phyloP scores from a whole-genome alignment of 176 grass and related monocot species.

The Alopecurus myosuroides region DNA sequence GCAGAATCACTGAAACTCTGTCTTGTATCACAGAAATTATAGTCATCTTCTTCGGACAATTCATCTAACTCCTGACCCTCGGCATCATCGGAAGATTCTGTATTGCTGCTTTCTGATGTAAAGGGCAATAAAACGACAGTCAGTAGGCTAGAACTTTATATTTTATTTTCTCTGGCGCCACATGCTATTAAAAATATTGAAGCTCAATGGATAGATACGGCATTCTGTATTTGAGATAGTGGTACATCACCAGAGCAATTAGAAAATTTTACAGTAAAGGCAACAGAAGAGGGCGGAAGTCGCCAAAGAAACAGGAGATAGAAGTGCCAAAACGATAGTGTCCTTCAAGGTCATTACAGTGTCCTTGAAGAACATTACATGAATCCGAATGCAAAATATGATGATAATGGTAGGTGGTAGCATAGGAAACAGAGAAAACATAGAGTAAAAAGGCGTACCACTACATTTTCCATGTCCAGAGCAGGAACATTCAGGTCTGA shows the following conservation, averaged over 20 bases:
- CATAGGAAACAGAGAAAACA: not conserved
- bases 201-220: too few relatives aligned
- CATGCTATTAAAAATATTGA: too few relatives aligned
- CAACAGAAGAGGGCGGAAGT: not conserved
- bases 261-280: not conserved
- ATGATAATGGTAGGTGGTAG: not conserved
- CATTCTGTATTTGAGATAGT: not conserved
- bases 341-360: not conserved
- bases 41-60: constrained; percentile 44
- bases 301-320: not conserved
- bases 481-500: constrained; percentile 42
- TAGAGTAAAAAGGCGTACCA: constrained; percentile 34
- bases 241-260: not conserved
- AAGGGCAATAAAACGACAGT: not conserved
- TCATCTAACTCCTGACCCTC: constrained; percentile 54
- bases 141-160: not conserved
- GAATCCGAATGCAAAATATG: not conserved
- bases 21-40: constrained; percentile 56
- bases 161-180: too few relatives aligned
- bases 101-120: constrained; percentile 65
- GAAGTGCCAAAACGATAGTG: not conserved
- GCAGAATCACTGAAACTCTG: constrained; percentile 54
- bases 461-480: constrained; percentile 50
- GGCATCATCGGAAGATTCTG: constrained; percentile 65
- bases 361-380: too few relatives aligned